A percentile compares a stretch with the other conserved stretches of the same genome.
phyloP scores from a whole-genome alignment of 2,329 filamentous ascomycete species.

The Ilyonectria sp. region DNA sequence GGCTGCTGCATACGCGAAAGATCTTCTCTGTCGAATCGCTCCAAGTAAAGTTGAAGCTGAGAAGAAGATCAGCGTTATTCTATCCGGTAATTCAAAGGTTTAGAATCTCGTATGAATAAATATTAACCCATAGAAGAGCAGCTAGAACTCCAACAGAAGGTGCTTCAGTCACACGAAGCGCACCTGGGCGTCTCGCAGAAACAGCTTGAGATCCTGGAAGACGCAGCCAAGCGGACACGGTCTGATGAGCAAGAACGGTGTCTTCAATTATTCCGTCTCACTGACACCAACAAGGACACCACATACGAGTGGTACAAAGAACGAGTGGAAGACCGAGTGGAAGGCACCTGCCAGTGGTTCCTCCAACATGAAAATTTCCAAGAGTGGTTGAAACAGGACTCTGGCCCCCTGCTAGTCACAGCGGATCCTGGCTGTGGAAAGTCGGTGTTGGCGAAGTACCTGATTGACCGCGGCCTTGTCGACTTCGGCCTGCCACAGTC shows the following conservation, averaged over 20 bases:
- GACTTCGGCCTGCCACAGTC: too few relatives aligned
- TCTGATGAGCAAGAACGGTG: too few relatives aligned
- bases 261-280: conserved; percentile 28
- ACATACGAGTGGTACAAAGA: conserved; percentile 52
- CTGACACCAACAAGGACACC: background rate
- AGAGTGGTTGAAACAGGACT: conserved; percentile 33
- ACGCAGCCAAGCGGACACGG: background rate
- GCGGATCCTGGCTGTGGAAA: conserved; percentile 59
- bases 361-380: background rate
- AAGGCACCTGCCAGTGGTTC: conserved; percentile 10
- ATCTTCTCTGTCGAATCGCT: too few relatives aligned
- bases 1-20: too few relatives aligned
- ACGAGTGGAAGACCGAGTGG: conserved; percentile 18
- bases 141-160: fast-evolving
- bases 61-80: too few relatives aligned
- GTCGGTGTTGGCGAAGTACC: conserved; percentile 35
- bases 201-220: conserved; percentile 13
- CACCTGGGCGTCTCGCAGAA: background rate
- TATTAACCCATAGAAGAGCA: too few relatives aligned
- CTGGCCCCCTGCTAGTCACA: conserved; percentile 52
- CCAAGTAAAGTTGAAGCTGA: too few relatives aligned
- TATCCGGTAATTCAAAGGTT: too few relatives aligned
- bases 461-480: too few relatives aligned
- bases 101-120: too few relatives aligned
- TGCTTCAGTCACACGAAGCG: fast-evolving